A percentile compares a stretch with the other conserved stretches of the same genome.
These are phyloP conservation scores for Russula sp. DNA, from an alignment of 768 basidiomycete genomes.

Conservation along the genomic window DNA sequence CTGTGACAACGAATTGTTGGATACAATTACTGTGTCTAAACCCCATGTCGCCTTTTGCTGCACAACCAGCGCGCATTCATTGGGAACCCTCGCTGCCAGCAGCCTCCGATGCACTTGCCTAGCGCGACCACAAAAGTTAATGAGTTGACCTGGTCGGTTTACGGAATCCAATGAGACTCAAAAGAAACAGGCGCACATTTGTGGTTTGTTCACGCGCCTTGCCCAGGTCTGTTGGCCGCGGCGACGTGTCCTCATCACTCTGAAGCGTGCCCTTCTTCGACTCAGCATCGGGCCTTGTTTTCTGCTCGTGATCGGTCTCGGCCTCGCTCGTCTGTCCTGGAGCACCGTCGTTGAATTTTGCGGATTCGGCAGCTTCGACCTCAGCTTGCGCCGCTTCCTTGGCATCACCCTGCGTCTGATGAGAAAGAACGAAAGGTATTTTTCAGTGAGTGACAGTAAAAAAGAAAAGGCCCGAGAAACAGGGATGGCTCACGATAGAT, in stretches of 20 bases:
- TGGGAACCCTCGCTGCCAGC: background rate
- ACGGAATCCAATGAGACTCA: background rate
- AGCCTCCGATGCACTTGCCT: conserved; percentile 8
- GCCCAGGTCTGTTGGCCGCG: conserved; percentile 22
- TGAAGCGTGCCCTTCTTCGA: conserved; percentile 22
- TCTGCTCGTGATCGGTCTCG: conserved; percentile 26
- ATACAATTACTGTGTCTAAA: conserved; percentile 1
- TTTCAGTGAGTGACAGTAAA: background rate
- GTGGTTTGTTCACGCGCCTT: conserved; percentile 22
- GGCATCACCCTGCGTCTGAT: conserved; percentile 25
- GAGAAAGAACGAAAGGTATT: background rate
- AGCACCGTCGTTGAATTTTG: conserved; percentile 19
- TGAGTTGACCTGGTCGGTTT: background rate
- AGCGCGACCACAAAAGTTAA: background rate
- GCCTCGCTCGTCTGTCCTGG: conserved; percentile 26
- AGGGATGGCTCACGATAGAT: conserved; percentile 20
- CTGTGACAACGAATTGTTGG: background rate
- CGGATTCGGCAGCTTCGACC: conserved; percentile 19
- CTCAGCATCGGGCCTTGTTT: conserved; percentile 23
- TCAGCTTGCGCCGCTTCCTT: conserved; percentile 28
- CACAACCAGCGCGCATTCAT: conserved; percentile 1
- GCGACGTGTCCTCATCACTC: conserved; percentile 12
- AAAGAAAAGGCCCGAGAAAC: background rate
- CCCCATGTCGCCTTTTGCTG: background rate
- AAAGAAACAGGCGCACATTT: conserved; percentile 6